These are phyloP conservation scores for Fusarium sp. DNA, from an alignment of 2,329 filamentous ascomycete species.

Conservation along the genomic window DNA sequence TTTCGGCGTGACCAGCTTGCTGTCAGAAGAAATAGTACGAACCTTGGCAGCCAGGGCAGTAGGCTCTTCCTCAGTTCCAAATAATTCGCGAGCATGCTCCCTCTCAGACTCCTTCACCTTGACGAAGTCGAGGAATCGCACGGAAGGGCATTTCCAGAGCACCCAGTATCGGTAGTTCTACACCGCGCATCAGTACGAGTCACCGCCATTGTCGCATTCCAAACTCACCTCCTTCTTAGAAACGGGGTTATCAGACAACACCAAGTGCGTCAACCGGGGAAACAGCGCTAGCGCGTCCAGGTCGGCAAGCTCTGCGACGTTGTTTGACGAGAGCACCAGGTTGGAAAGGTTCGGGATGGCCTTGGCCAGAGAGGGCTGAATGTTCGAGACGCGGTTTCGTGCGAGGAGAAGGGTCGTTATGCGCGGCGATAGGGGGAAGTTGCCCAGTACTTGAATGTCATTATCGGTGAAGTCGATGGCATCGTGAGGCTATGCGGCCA, in stretches of 20 bases:
- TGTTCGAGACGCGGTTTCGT: constrained; percentile 85
- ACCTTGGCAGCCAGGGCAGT: constrained; percentile 82
- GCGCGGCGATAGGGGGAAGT: constrained; percentile 92
- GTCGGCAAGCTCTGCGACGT: constrained; percentile 85
- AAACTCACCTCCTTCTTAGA: constrained; percentile 85
- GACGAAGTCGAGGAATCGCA: constrained; percentile 91
- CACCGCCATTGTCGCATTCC: background rate
- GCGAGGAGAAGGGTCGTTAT: constrained; percentile 89
- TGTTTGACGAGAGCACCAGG: constrained; percentile 85
- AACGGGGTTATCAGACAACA: constrained; percentile 88
- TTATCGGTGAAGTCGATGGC: constrained; percentile 99
- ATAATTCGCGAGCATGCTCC: constrained; percentile 79
- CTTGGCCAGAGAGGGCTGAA: constrained; percentile 79
- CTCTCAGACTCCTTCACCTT: constrained; percentile 92
- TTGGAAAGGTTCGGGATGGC: constrained; percentile 85
- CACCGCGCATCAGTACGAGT: constrained; percentile 8
- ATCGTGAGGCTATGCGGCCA: constrained; percentile 80
- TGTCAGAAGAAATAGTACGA: constrained; percentile 1
- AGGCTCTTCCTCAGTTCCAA: constrained; percentile 82
- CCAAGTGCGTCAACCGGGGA: constrained; percentile 78
- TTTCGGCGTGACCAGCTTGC: too few species aligned
- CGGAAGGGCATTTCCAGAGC: constrained; percentile 83
- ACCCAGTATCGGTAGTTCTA: constrained; percentile 94
- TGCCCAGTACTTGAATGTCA: constrained; percentile 87
- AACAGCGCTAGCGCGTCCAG: constrained; percentile 82